These are phyloP conservation scores for Sugiyamaella marilandica DNA, from an alignment of 805 yeast genomes.

Conservation along the genomic window DNA sequence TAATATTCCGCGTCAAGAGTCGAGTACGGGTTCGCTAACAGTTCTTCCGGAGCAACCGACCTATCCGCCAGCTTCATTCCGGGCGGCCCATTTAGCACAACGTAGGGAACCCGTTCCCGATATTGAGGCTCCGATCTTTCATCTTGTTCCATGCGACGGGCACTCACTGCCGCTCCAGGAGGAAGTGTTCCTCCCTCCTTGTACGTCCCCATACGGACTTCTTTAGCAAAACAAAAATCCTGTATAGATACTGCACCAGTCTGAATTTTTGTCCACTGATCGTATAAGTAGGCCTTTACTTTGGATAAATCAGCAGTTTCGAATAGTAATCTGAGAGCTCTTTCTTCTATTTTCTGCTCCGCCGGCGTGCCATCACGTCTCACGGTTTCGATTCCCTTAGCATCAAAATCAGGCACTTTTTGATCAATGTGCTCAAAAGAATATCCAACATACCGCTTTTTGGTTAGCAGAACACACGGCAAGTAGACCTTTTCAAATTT, in stretches of 20 bases:
- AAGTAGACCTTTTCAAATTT: constrained; percentile 92
- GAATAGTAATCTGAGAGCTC: constrained; percentile 61
- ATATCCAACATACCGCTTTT: constrained; percentile 89
- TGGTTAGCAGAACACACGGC: constrained; percentile 76
- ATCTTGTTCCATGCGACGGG: constrained; percentile 57
- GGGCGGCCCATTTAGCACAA: constrained; percentile 59
- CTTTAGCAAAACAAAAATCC: constrained; percentile 90
- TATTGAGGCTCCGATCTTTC: constrained; percentile 79
- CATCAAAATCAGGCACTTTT: constrained; percentile 68
- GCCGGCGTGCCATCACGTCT: constrained; percentile 94
- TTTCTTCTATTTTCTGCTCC: constrained; percentile 75
- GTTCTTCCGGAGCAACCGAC: constrained; percentile 72
- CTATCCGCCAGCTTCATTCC: constrained; percentile 66
- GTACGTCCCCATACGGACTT: constrained; percentile 79
- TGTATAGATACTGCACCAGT: constrained; percentile 60
- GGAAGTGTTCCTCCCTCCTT: constrained; percentile 70
- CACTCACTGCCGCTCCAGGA: constrained; percentile 86
- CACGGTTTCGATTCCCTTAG: constrained; percentile 94
- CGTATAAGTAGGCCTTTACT: constrained; percentile 60
- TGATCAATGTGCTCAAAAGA: constrained; percentile 60
- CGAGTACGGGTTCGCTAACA: constrained; percentile 40
- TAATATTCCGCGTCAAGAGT: constrained; percentile 79
- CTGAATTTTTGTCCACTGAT: constrained; percentile 63
- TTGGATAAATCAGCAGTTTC: constrained; percentile 64
- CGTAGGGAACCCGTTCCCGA: constrained; percentile 80